Base-by-base conservation (phyloP, 495 filamentous ascomycete species). In the Pyronema omphalodes region DNA sequence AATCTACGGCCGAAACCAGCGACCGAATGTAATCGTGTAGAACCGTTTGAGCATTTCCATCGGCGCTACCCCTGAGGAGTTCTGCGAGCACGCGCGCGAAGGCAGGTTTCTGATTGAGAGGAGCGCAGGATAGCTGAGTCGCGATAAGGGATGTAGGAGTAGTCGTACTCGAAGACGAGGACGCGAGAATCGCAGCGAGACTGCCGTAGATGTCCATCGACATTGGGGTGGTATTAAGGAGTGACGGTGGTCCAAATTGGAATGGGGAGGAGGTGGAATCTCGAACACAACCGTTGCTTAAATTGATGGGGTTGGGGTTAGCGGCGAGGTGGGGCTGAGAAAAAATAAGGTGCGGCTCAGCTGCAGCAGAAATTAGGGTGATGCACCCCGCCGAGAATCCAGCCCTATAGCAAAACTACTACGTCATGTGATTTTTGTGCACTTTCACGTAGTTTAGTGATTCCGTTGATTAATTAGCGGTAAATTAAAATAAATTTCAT, bases 1-100 rank as follows among this genome's bases (percentile, higher is more conserved):
- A n/a, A 17, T 8, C 12, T 19, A 19, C 37, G 9, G 35, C n/a
- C 12, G 14, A 43, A 17, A 52, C 12, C 23, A 52, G 37, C 14
- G 11, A 8, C 15, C 50, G 50, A 41, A 52, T 43, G 37, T 52
- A 52, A n/a, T 18, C 35, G n/a, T 52, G 12, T 9, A 52, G 50
- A 23, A 52, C 37, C 14, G 9, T 52, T 34, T 18, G 11, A 8
- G 50, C 50, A 34, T 18, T 18, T 9, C n/a, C 8, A 14, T 52
- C 50, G 11, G 36, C 17, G 15, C 6, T 18, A 14, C 19, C 19
- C 19, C 19, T 11, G 14, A 52, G 50, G 7, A 52, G 14, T 52
- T 52, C 37, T 15, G 35, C 37, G 23, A 52, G 50, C 7, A 52
- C 18, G 11, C 37, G 50, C 15, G 50, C 9, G n/a, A 52, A 37